phyloP scores from a whole-genome alignment of 495 filamentous ascomycete genomes.

The Venustampulla echinocandica region DNA sequence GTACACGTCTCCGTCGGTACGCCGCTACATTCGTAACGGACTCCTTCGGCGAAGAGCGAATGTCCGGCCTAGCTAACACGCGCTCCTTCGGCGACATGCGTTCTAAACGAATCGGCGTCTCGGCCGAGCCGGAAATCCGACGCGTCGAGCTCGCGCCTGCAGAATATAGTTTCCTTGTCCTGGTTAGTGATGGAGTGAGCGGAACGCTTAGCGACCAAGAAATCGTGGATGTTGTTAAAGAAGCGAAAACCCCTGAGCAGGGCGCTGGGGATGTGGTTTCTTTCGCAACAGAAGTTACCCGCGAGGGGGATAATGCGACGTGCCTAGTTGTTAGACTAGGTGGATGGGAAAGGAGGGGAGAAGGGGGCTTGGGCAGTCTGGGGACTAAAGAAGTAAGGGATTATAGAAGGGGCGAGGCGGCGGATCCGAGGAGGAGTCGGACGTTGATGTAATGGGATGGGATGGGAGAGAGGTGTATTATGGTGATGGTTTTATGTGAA shows the following conservation, averaged over 20 bases:
- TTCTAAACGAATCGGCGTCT: constrained; percentile 86
- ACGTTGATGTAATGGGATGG: constrained; percentile 5
- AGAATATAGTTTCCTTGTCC: constrained; percentile 79
- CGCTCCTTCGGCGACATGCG: constrained; percentile 87
- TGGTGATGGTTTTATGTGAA: too few relatives aligned
- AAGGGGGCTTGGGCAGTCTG: constrained; percentile 81
- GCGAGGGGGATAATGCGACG: constrained; percentile 89
- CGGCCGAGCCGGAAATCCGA: constrained; percentile 80
- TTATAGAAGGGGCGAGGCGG: constrained; percentile 73
- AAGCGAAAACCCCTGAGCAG: constrained; percentile 82
- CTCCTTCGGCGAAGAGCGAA: constrained; percentile 94
- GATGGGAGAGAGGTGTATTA: too few relatives aligned
- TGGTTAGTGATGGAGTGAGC: constrained; percentile 81
- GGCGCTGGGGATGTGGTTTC: constrained; percentile 68
- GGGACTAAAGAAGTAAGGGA: constrained; percentile 86
- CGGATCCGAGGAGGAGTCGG: constrained; percentile 61
- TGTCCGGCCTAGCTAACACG: constrained; percentile 87
- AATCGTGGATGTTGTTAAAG: constrained; percentile 91
- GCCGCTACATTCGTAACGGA: constrained; percentile 84
- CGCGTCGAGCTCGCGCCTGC: constrained; percentile 66
- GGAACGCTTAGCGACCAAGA: constrained; percentile 82
- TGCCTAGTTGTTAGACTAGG: constrained; percentile 83
- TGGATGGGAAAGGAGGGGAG: constrained; percentile 86
- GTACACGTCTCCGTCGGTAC: constrained; percentile 73
- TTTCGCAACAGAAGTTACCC: constrained; percentile 78